phyloP scores from a whole-genome alignment of 331 rosid genomes.

The Quercus phellos region DNA sequence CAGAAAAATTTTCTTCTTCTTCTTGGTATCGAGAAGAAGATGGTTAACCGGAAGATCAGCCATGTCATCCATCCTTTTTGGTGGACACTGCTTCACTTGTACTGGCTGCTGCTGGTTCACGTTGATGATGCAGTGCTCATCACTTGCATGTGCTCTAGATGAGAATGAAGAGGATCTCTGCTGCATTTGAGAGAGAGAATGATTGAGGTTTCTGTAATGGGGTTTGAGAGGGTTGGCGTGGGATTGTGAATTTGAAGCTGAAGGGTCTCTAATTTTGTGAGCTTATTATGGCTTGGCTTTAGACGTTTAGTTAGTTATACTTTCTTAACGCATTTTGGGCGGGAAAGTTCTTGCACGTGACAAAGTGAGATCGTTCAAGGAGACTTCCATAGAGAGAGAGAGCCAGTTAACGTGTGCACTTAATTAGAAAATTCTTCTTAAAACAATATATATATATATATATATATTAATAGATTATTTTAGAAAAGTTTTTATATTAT shows the following conservation, averaged over 20 bases:
- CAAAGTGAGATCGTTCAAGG: too few species aligned
- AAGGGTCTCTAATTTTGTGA: too few species aligned
- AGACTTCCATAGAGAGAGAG: too few species aligned
- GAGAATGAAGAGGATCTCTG: slow-evolving; percentile 29
- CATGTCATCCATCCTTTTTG: slow-evolving; percentile 22
- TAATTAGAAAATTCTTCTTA: too few species aligned
- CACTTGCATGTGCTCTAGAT: slow-evolving; percentile 7
- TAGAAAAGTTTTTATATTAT: too few species aligned
- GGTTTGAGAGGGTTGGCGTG: not conserved
- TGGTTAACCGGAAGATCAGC: slow-evolving; percentile 28
- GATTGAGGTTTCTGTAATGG: not conserved
- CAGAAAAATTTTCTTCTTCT: slow-evolving; percentile 17
- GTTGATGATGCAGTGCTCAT: slow-evolving; percentile 3
- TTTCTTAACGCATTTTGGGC: slow-evolving; percentile 29
- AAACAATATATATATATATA: too few species aligned
- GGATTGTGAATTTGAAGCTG: not conserved
- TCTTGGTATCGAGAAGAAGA: slow-evolving; percentile 4
- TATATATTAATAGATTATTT: too few species aligned
- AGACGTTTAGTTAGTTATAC: slow-evolving; percentile 9
- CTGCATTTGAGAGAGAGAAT: slow-evolving; percentile 34
- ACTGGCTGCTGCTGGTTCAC: slow-evolving; percentile 20
- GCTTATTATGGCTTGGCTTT: not conserved
- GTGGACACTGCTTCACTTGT: slow-evolving; percentile 21
- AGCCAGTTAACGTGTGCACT: too few species aligned
- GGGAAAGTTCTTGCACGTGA: slow-evolving; percentile 30